Base-by-base conservation (phyloP, 441 rosid species). In the Theobroma grandiflorum region DNA sequence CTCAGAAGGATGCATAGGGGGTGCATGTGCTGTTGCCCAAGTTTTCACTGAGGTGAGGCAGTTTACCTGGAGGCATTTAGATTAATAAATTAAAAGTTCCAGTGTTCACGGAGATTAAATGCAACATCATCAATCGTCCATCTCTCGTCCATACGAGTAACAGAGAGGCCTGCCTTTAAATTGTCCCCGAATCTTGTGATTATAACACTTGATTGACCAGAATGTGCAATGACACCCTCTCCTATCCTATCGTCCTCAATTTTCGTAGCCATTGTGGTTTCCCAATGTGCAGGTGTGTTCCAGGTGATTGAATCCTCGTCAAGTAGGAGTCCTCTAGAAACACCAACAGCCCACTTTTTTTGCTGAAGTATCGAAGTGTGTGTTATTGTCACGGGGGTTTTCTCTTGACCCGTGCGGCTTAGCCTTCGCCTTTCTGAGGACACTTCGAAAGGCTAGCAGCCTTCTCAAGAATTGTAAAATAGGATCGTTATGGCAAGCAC, bases 61-160 rank as follows among this genome's bases (percentile, higher is more conserved):
- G 31, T 1, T 26, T 26, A 26, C 1, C 31, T 26, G 31, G 31
- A 26, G 31, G 31, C 31, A 26, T 26, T 26, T 26, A 26, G 31
- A 26, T 26, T 26, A 26, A 26, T 26, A 26, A 26, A 26, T 26
- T 26, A 26, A 26, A 26, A 26, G 31, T 26, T 26, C 31, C 31
- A 26, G 31, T 26, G 31, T 26, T 26, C 31, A 26, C 1, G 90
- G 2, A 96, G 97, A 16, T 96, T 89, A 69, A 96, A 96, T 2
- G 94, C 98, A n/a, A 94, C 84, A 83, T 94, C 99, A 52, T 94
- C 98, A 22, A 96, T 89, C 0, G 86, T 75, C 99, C 99, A 94
- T 2, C 63, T 87, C 83, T 96, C 99, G 59, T 90, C 97, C 97
- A 96, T 89, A 47, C 97, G 85, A 0, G 99, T 93, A 26, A 92